Base-by-base conservation (phyloP, 176 grass and related monocot species). In the Musa troglodytarum region DNA sequence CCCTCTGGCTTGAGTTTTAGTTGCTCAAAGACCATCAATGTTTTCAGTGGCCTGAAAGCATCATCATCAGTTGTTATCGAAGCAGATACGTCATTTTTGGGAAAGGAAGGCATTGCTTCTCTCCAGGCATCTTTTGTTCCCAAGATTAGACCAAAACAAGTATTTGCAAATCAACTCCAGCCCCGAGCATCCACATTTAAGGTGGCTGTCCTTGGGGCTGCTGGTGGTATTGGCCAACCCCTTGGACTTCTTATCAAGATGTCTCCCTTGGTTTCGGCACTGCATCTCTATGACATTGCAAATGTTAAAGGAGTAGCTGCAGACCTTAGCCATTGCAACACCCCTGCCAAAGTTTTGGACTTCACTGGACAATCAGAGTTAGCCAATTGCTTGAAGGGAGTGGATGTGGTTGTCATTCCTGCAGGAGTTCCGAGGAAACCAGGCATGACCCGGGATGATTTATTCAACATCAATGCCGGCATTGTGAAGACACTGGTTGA, bases 381-480 rank as follows among this genome's bases (percentile, higher is more conserved):
- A 21, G 86, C 12, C 74, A 88, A 86, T 79, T 81, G 11, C 50
- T 92, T 73, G 53, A 92, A 57, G 81, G 89, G 3, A 74, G 19
- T 82, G 0, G 89, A 92, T 73, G 71, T 88, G 53, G 90, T 92
- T 8, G 81, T 92, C 69, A 89, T 92, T 55, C 90, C 90, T 4
- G 90, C 90, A 0, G 90, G 90, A 1, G 82, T 92, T 74, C 90
- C 90, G 0, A 82, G 90, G 82, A 92, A 92, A 74, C 90, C 90
- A 13, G 90, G 90, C 57, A 92, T 92, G 90, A 87, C 86, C 8
- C 83, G 90, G 52, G 90, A 92, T 15, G 90, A 92, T 57, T 83
- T 92, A n/a, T 92, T 92, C 79, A 89, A 89, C 76, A 92, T 89
- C 76, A 92, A 92, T 85, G 90, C 90, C 0, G 76, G 84, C 52